These are phyloP conservation scores for Epichloe hybrida DNA, from an alignment of 2,329 filamentous ascomycete genomes.

Conservation along the genomic window DNA sequence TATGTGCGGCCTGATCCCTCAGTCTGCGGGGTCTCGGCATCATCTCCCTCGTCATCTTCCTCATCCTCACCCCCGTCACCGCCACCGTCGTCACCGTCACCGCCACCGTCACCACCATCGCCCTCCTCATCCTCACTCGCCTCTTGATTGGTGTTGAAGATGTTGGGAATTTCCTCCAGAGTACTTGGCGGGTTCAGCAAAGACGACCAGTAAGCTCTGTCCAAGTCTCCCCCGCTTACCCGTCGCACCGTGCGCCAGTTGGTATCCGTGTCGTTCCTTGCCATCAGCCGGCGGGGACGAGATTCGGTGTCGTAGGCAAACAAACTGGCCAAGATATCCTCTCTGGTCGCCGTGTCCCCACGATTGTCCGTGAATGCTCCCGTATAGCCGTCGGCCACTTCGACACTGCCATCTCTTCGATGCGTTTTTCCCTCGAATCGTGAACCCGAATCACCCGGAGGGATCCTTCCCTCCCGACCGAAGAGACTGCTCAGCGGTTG, in stretches of 20 bases:
- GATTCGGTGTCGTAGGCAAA: conserved; percentile 27
- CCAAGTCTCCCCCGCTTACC: conserved; percentile 17
- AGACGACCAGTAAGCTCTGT: conserved; percentile 28
- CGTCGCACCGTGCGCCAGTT: conserved; percentile 22
- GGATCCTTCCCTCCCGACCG: conserved; percentile 57
- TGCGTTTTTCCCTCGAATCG: conserved; percentile 51
- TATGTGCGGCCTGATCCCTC: conserved; percentile 16
- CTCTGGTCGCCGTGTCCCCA: conserved; percentile 45
- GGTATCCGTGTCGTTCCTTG: conserved; percentile 19
- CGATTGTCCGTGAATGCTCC: conserved; percentile 46
- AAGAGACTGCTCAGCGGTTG: conserved; percentile 65
- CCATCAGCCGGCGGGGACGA: conserved; percentile 15
- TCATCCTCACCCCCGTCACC: conserved; percentile 9
- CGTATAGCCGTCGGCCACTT: conserved; percentile 43
- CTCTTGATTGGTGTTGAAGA: conserved; percentile 22
- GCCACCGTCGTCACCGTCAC: conserved; percentile 5
- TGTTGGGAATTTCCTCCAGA: conserved; percentile 27
- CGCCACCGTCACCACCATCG: conserved; percentile 11
- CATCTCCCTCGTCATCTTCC: conserved; percentile 13
- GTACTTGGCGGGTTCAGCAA: conserved; percentile 32
- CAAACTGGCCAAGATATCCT: conserved; percentile 44
- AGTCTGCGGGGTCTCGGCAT: conserved; percentile 8
- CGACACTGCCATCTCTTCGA: conserved; percentile 48
- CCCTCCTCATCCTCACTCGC: conserved; percentile 14
- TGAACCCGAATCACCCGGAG: conserved; percentile 42